A percentile compares a stretch with the other conserved stretches of the same genome.
phyloP scores from a whole-genome alignment of 2,329 filamentous ascomycete species.

The Phoma sp. region DNA sequence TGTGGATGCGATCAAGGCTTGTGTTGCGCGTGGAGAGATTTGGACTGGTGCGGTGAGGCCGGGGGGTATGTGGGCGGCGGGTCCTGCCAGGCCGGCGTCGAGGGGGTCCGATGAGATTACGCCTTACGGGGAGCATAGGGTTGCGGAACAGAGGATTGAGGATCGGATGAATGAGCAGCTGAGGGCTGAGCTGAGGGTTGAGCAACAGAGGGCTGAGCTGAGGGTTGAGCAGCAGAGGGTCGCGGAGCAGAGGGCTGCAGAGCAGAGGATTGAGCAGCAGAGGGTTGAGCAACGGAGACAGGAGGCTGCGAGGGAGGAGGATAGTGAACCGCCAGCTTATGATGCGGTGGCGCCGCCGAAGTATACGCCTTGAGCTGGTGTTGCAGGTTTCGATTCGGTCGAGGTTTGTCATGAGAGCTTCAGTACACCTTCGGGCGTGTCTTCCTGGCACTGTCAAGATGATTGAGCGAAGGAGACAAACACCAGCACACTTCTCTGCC shows the following conservation, averaged over 20 bases:
- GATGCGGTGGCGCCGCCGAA: slow-evolving; percentile 18
- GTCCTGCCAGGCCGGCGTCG: background rate
- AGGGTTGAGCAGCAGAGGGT: background rate
- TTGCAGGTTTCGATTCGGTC: background rate
- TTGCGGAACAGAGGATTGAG: background rate
- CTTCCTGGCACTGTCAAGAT: background rate
- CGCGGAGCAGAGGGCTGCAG: background rate
- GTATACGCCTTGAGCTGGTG: slow-evolving; percentile 18
- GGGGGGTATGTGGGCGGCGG: background rate
- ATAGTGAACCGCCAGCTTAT: background rate
- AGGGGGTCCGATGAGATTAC: background rate
- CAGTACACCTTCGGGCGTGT: background rate
- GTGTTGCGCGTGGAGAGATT: background rate
- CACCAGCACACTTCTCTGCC: background rate
- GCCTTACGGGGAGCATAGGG: background rate
- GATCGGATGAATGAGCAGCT: background rate
- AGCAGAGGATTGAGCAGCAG: background rate
- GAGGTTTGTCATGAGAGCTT: background rate
- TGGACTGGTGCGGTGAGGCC: background rate
- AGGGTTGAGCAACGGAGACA: background rate
- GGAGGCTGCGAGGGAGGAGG: background rate
- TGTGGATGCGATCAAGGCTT: slow-evolving; percentile 2
- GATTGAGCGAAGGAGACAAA: background rate
- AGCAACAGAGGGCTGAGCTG: background rate
- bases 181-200: background rate